A percentile compares a stretch with the other conserved stretches of the same genome.
phyloP scores from a whole-genome alignment of 139 green algal genomes.

The Micractinium conductrix region DNA sequence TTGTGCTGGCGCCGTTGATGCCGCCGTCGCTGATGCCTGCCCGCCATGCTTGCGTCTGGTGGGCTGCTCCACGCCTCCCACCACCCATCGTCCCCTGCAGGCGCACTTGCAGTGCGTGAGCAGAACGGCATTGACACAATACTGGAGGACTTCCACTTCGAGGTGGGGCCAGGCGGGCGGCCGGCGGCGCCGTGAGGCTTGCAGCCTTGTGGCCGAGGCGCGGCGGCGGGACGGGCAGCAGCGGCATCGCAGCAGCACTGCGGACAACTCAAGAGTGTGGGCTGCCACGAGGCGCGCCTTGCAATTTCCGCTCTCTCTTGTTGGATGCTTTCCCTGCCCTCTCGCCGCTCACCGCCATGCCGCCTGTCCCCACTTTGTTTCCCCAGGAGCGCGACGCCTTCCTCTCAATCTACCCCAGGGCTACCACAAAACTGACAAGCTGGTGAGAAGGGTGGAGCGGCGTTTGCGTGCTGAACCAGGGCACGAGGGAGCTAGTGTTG shows the following conservation, averaged over 20 bases:
- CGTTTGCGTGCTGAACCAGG: no score
- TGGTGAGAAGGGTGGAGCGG: slow-evolving; percentile 1
- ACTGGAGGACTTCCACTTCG: slow-evolving; percentile 86
- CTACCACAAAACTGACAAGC: slow-evolving; percentile 80
- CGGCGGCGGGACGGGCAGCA: no score
- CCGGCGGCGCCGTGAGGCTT: no score
- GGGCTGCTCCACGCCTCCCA: not conserved
- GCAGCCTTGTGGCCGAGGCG: no score
- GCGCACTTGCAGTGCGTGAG: slow-evolving; percentile 48
- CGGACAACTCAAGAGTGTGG: not conserved
- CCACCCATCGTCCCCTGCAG: not conserved
- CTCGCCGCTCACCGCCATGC: not conserved
- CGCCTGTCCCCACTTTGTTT: not conserved
- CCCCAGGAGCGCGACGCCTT: slow-evolving; percentile 84
- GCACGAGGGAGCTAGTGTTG: not conserved
- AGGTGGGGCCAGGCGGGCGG: not conserved
- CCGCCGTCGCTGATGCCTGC: not conserved
- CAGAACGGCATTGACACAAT: slow-evolving; percentile 77
- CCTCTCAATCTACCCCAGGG: slow-evolving; percentile 90
- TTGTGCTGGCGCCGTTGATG: not conserved
- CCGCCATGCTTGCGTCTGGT: not conserved
- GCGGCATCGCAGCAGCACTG: no score
- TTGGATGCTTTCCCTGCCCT: not conserved
- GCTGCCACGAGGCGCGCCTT: not conserved
- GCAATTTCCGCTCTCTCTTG: not conserved